phyloP scores from a whole-genome alignment of 2,329 filamentous ascomycete genomes.

The Cordyceps cicadae region DNA sequence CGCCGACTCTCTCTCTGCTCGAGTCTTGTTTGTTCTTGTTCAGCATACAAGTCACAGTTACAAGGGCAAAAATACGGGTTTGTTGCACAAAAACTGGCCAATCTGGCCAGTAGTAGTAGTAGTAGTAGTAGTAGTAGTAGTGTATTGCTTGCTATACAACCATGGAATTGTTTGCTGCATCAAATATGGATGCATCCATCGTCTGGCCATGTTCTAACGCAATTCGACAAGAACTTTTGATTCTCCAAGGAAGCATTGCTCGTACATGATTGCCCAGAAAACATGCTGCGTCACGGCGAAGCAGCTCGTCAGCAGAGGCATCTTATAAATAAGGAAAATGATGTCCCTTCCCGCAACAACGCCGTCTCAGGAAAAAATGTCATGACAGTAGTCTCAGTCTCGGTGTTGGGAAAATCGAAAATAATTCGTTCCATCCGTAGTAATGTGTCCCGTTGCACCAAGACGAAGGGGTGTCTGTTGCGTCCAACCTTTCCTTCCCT shows the following conservation, averaged over 20 bases:
- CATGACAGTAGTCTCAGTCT: neutral
- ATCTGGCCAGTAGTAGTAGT: no score
- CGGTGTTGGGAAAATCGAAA: neutral
- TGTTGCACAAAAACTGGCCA: no score
- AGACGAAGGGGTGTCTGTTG: neutral
- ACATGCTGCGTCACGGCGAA: neutral
- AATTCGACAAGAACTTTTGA: no score
- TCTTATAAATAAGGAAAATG: neutral
- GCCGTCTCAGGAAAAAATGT: neutral
- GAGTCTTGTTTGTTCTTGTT: no score
- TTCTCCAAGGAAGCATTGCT: no score
- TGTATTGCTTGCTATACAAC: no score
- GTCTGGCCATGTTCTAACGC: no score
- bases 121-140: no score
- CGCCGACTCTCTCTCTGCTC: no score
- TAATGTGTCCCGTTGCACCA: neutral
- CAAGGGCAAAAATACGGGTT: neutral
- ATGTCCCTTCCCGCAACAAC: neutral
- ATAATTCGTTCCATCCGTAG: neutral
- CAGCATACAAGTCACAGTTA: no score
- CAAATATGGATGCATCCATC: no score
- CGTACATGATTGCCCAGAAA: neutral
- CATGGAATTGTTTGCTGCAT: no score
- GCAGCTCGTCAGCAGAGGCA: neutral
- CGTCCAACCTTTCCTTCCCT: neutral